Evolutionary conservation across 352 stramenopile species (phyloP), one percentile per base, ranked within the genome.

Genomic region (Globisporangium radiosum): DNA sequence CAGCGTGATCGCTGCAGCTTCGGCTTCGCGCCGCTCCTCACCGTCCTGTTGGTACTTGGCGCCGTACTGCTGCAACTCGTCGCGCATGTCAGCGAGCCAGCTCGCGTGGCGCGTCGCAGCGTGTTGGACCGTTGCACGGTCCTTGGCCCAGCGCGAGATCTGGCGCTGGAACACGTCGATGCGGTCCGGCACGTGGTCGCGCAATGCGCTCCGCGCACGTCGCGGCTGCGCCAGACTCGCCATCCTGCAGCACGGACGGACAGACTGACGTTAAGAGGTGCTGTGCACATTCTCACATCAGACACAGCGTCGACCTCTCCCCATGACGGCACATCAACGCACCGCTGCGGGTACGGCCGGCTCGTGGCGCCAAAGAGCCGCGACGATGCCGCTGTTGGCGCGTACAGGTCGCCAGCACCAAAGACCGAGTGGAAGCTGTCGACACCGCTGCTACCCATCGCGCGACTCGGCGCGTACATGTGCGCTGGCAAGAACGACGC

Each of bases 41-140:
- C 64, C 59, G 13, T 62, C 54, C 38, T 59, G 44, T 3, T 47
- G 71, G 66, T 78, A 78, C 48, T 78, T 81, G 39, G 71, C 69
- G 43, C 75, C 77, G 60, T 90, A 88, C 55, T 79, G 72, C 50
- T 77, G 74, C 44, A 88, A 58, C 57, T 90, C 80, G 19, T 84
- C 64, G 56, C 77, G 87, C n/a, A 88, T 69, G 59, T 59, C 70
- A 1, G 73, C 75, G n/a, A 87, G 66, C 79, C 76, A 89, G 38
- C 69, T 73, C 3, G 79, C 74, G 49, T 87, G 79, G 49, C 60
- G 71, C 7, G 76, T 87, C 54, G 79, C 79, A 3, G 76, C 76
- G 47, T 85, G 69, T 38, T 89, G 76, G 53, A 87, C 68, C 49
- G 74, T 73, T 57, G 85, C 71, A 10, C 76, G 79, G 37, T 78